Conservation (phyloP, 108 stramenopile genomes). For the Skeletonema menzelii region DNA sequence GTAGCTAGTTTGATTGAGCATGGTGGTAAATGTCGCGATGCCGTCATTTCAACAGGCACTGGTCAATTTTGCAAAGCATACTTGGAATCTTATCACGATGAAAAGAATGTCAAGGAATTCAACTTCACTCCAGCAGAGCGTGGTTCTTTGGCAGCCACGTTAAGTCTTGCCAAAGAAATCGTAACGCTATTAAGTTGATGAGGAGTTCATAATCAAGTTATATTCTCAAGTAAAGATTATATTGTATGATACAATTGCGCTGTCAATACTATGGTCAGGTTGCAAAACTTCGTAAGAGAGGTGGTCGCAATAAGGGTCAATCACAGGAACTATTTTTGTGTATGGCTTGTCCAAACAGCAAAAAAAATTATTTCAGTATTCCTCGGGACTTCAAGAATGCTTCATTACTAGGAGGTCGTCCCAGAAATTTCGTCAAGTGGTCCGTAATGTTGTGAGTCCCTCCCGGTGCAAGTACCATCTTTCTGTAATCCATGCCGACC, state of each 20-base stretch:
- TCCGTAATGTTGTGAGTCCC: constrained; percentile 46
- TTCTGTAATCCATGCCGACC: constrained; percentile 50
- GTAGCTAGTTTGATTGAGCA: constrained; percentile 65
- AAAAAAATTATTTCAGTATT: neutral
- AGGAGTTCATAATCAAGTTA: neutral
- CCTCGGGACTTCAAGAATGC: constrained; percentile 44
- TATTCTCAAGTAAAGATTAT: too few relatives aligned
- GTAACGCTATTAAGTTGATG: constrained; percentile 22
- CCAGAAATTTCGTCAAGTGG: constrained; percentile 48
- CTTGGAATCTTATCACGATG: constrained; percentile 60
- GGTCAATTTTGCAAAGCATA: constrained; percentile 77
- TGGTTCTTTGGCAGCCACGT: constrained; percentile 54
- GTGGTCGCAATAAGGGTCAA: too few relatives aligned
- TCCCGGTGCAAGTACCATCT: constrained; percentile 47
- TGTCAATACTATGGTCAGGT: too few relatives aligned
- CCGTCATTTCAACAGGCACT: constrained; percentile 56
- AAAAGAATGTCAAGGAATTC: constrained; percentile 59
- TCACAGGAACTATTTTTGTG: too few relatives aligned
- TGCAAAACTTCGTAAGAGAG: too few relatives aligned
- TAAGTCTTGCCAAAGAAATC: constrained; percentile 74
- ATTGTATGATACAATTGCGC: too few relatives aligned
- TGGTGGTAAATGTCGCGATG: constrained; percentile 54
- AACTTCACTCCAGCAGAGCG: constrained; percentile 58
- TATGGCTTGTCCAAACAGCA: too few relatives aligned
- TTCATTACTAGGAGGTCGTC: constrained; percentile 38